Percentiles rank a stretch among this genome's conserved stretches.
phyloP scores from a whole-genome alignment of 371 early-diverging fungal genomes.

The Apophysomyces variabilis region DNA sequence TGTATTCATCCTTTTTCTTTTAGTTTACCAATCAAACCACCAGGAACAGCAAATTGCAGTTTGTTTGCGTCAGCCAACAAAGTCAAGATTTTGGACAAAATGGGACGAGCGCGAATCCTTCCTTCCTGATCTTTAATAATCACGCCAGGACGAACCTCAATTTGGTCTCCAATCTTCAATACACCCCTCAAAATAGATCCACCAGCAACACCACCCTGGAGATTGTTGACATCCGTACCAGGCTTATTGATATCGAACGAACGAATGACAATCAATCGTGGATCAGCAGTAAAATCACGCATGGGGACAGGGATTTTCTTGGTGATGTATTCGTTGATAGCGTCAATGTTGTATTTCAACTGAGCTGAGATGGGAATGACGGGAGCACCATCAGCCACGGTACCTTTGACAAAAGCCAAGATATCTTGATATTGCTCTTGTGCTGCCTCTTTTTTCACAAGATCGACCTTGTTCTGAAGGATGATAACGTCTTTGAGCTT shows the following conservation, averaged over 20 bases:
- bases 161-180: slow-evolving; percentile 95
- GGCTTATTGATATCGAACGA: slow-evolving; percentile 99
- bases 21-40: slow-evolving; percentile 93
- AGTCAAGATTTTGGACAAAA: slow-evolving; percentile 92
- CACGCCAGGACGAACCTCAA: slow-evolving; percentile 99
- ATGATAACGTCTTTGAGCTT: slow-evolving; percentile 98
- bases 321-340: slow-evolving; percentile 99
- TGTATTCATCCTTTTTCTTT: too few species aligned
- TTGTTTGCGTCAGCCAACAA: slow-evolving; percentile 95
- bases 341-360: slow-evolving; percentile 99
- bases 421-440: slow-evolving; percentile 96
- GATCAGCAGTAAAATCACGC: slow-evolving; percentile 92
- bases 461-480: slow-evolving; percentile 99
- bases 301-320: slow-evolving; percentile 98
- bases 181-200: slow-evolving; percentile 98
- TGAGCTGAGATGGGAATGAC: slow-evolving; percentile 99
- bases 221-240: slow-evolving; percentile 94
- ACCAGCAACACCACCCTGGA: slow-evolving; percentile 99
- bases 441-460: slow-evolving; percentile 96
- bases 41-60: slow-evolving; percentile 98
- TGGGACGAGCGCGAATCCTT: slow-evolving; percentile 89
- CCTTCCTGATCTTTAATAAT: slow-evolving; percentile 93
- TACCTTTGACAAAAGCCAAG: slow-evolving; percentile 94
- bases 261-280: slow-evolving; percentile 98
- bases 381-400: slow-evolving; percentile 96